Conservation (phyloP, 2,329 filamentous ascomycete species). For the Aspergillus quadricinctus region DNA sequence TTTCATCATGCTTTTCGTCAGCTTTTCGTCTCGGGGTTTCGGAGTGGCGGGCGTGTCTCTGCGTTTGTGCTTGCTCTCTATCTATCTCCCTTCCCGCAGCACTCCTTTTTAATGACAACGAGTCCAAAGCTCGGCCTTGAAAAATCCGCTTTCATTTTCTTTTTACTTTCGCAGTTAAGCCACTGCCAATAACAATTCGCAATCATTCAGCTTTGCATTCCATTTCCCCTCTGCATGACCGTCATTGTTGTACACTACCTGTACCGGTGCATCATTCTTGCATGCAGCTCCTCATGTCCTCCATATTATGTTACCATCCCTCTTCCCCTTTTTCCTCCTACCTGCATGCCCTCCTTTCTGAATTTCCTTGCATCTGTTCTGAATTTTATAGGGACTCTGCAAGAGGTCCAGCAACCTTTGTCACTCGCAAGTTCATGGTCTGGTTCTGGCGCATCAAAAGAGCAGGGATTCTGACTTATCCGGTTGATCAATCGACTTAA, state of each 20-base stretch:
- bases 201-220: slow-evolving; percentile 18
- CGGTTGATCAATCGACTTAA: slow-evolving; percentile 27
- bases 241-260: slow-evolving; percentile 30
- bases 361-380: slow-evolving; percentile 6
- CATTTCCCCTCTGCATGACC: slow-evolving; percentile 27
- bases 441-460: slow-evolving; percentile 33
- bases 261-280: slow-evolving; percentile 21
- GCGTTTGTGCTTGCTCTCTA: slow-evolving; percentile 11
- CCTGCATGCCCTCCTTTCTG: slow-evolving; percentile 19
- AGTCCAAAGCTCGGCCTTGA: slow-evolving; percentile 21
- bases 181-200: slow-evolving; percentile 15
- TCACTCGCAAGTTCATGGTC: slow-evolving; percentile 17
- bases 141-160: slow-evolving; percentile 3
- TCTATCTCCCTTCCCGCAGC: slow-evolving; percentile 18
- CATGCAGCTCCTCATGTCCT: slow-evolving; percentile 6
- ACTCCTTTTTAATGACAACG: slow-evolving; percentile 23
- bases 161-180: slow-evolving; percentile 21
- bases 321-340: slow-evolving; percentile 15
- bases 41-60: slow-evolving; percentile 26
- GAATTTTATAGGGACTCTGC: not conserved
- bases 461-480: slow-evolving; percentile 28
- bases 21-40: slow-evolving; percentile 15
- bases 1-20: slow-evolving; percentile 19
- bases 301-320: slow-evolving; percentile 14
- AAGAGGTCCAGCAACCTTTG: slow-evolving; percentile 11